Percentiles rank a stretch among this genome's conserved stretches.
Conservation (phyloP, 2,329 filamentous ascomycete species). For the Colletotrichum musae region DNA sequence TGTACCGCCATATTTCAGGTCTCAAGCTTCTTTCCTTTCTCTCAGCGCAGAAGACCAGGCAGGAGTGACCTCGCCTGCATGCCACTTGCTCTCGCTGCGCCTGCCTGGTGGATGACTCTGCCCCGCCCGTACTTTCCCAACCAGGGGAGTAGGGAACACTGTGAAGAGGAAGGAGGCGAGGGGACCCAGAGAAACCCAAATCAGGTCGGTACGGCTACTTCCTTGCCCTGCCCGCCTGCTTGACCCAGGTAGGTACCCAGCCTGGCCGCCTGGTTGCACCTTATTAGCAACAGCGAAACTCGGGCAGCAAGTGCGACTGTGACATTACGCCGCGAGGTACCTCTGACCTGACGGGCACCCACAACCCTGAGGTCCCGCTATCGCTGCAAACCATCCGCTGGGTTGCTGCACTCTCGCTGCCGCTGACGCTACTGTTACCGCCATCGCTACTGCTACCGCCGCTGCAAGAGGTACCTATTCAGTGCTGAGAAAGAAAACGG, state of each 20-base stretch:
- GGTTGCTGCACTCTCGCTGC: too few species aligned
- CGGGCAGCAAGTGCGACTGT: not conserved
- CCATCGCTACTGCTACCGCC: conserved; percentile 4
- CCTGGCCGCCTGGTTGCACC: not conserved
- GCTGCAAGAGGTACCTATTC: not conserved
- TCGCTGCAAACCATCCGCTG: not conserved
- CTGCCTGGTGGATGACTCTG: not conserved
- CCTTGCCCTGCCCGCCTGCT: conserved; percentile 1
- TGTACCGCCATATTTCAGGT: not conserved
- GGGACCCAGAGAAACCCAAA: conserved; percentile 9
- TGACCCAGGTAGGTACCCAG: too few species aligned
- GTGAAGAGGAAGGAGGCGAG: too few species aligned
- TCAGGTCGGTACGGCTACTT: conserved; percentile 17
- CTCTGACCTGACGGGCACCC: not conserved
- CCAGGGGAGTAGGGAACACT: not conserved
- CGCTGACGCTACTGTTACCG: not conserved
- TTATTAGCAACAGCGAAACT: not conserved
- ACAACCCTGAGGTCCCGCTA: not conserved
- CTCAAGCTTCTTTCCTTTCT: not conserved
- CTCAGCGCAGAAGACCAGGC: not conserved
- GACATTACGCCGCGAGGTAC: not conserved
- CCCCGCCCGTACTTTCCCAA: not conserved
- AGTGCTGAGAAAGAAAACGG: conserved; percentile 5
- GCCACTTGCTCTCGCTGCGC: not conserved
- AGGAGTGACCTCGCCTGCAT: not conserved